A percentile compares a stretch with the other conserved stretches of the same genome.
phyloP scores from a whole-genome alignment of 2,329 filamentous ascomycete genomes.

The Helminthosporium solani region DNA sequence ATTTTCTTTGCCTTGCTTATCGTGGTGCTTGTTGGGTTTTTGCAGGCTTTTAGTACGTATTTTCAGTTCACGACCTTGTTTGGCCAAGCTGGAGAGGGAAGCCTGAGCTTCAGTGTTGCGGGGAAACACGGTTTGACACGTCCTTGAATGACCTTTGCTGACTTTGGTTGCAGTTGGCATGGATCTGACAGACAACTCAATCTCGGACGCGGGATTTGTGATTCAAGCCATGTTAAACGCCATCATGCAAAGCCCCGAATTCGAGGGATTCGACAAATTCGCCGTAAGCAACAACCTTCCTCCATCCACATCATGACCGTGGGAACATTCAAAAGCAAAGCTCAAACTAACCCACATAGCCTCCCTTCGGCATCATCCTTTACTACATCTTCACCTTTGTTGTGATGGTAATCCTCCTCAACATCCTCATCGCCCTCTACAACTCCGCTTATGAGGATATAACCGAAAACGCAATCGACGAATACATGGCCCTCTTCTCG shows the following conservation, averaged over 20 bases:
- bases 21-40: conserved; percentile 80
- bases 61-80: too few species aligned
- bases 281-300: conserved; percentile 46
- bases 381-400: conserved; percentile 99
- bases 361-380: conserved; percentile 88
- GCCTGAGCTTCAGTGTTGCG: too few species aligned
- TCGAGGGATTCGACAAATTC: conserved; percentile 84
- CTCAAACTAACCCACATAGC: conserved; percentile 38
- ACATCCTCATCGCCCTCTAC: conserved; percentile 95
- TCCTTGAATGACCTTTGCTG: too few species aligned
- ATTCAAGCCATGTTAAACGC: conserved; percentile 82
- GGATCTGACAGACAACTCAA: conserved; percentile 73
- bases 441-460: conserved; percentile 96
- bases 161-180: too few species aligned
- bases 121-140: too few species aligned
- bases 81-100: too few species aligned
- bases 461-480: conserved; percentile 87
- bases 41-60: conserved; percentile 94
- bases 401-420: conserved; percentile 91
- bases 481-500: conserved; percentile 89
- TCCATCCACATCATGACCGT: not conserved
- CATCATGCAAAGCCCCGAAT: conserved; percentile 89
- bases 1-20: conserved; percentile 93
- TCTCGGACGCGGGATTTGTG: conserved; percentile 67
- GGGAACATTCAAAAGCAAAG: not conserved